Conservation (phyloP, 2,329 filamentous ascomycete genomes). For the Colletotrichum plurivorum region DNA sequence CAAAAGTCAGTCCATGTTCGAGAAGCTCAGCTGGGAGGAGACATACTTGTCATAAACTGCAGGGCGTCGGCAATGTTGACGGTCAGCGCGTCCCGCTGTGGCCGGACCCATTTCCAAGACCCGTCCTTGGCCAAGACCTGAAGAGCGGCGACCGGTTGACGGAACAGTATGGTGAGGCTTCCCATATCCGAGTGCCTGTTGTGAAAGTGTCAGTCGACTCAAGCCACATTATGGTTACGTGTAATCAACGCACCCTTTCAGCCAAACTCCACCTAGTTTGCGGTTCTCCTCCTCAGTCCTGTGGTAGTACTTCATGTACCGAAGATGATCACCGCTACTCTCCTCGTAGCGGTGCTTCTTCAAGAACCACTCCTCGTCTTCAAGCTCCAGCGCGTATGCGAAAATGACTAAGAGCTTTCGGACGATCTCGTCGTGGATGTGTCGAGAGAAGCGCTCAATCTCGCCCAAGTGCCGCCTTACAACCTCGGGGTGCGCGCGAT, state of each 20-base stretch:
- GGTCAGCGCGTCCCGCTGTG: slow-evolving; percentile 55
- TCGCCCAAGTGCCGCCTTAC: slow-evolving; percentile 63
- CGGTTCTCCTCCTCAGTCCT: slow-evolving; percentile 60
- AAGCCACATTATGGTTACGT: no score
- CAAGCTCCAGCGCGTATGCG: slow-evolving; percentile 58
- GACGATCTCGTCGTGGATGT: slow-evolving; percentile 63
- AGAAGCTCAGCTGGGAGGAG: background rate
- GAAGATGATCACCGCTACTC: slow-evolving; percentile 68
- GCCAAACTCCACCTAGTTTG: slow-evolving; percentile 53
- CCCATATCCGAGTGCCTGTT: slow-evolving; percentile 64
- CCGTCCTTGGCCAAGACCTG: slow-evolving; percentile 63
- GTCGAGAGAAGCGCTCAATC: slow-evolving; percentile 66
- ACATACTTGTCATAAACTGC: slow-evolving; percentile 57
- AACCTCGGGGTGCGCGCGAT: slow-evolving; percentile 61
- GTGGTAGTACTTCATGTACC: slow-evolving; percentile 70
- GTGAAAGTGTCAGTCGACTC: background rate
- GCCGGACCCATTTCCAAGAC: slow-evolving; percentile 48
- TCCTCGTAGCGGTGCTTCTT: slow-evolving; percentile 68
- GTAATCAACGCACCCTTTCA: background rate
- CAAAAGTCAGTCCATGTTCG: background rate
- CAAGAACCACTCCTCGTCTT: slow-evolving; percentile 69
- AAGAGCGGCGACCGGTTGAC: slow-evolving; percentile 67
- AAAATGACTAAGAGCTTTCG: slow-evolving; percentile 61
- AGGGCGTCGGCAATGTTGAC: slow-evolving; percentile 64
- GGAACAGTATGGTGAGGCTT: slow-evolving; percentile 67